Evolutionary conservation across 2,329 filamentous ascomycete species (phyloP).

Genomic region (Fusarium agapanthi): DNA sequence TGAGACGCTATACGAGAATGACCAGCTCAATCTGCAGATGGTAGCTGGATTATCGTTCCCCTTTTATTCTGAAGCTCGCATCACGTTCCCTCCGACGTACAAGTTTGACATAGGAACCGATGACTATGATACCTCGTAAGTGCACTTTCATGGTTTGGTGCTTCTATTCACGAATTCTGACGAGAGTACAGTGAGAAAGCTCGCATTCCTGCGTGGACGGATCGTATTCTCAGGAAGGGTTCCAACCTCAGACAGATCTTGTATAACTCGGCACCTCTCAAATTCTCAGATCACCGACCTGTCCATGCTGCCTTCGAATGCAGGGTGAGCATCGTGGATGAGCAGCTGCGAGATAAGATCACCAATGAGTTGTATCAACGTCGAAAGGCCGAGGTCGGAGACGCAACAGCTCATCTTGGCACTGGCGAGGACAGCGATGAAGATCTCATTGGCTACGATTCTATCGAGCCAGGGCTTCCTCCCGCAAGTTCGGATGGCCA

Average conservation of each 20-base stretch:
- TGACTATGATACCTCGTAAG: conserved; percentile 88
- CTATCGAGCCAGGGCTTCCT: conserved; percentile 80
- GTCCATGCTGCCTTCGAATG: conserved; percentile 92
- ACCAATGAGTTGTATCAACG: conserved; percentile 79
- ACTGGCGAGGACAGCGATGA: conserved; percentile 71
- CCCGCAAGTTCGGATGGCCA: conserved; percentile 73
- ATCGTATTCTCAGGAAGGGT: conserved; percentile 89
- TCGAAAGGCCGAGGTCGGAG: conserved; percentile 72
- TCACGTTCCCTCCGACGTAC: conserved; percentile 92
- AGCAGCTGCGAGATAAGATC: conserved; percentile 74
- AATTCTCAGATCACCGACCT: conserved; percentile 95
- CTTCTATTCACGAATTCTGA: conserved; percentile 21
- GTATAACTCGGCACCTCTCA: conserved; percentile 83
- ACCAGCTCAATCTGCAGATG: conserved; percentile 98
- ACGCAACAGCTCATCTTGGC: conserved; percentile 64
- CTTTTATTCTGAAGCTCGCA: conserved; percentile 89
- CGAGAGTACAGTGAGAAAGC: conserved; percentile 76
- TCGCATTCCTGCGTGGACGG: conserved; percentile 96
- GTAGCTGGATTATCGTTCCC: conserved; percentile 88
- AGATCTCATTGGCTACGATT: conserved; percentile 81
- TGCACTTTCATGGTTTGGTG: neutral
- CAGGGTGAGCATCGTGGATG: conserved; percentile 81
- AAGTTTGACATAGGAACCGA: conserved; percentile 93
- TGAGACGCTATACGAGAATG: conserved; percentile 85
- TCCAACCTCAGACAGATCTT: conserved; percentile 81